Evolutionary conservation across 208 protist genomes (phyloP).

Genomic region (Strigomonas culicis): DNA sequence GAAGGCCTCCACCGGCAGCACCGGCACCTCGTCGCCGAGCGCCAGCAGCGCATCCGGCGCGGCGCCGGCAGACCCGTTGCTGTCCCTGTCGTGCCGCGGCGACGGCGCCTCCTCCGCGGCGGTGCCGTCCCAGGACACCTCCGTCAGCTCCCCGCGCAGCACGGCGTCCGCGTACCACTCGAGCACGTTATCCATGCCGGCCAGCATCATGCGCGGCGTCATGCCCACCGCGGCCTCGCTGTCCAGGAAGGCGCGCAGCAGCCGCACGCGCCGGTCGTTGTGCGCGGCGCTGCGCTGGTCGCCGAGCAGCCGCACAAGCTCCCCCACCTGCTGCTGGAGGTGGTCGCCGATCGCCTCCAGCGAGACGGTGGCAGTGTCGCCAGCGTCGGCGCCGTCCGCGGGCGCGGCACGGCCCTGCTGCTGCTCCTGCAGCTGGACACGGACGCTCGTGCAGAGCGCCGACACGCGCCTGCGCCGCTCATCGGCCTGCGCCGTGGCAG

Average conservation of each 20-base stretch:
- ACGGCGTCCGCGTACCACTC: not conserved
- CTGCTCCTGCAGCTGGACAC: not conserved
- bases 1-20: constrained; percentile 23
- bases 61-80: no score
- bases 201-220: constrained; percentile 57
- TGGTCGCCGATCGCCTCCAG: constrained; percentile 17
- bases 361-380: not conserved
- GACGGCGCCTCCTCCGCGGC: no score
- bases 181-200: constrained; percentile 30
- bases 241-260: constrained; percentile 49
- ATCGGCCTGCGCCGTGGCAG: no score
- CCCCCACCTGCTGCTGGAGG: constrained; percentile 22
- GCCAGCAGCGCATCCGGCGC: no score
- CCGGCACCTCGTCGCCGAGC: constrained; percentile 27
- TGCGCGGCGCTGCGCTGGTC: constrained; percentile 19
- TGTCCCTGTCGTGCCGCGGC: no score
- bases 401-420: not conserved
- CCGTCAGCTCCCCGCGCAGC: no score
- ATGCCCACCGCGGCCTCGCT: constrained; percentile 52
- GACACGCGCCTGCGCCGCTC: no score
- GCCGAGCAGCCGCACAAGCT: constrained; percentile 25
- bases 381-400: not conserved
- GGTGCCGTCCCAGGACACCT: no score
- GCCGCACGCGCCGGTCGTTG: constrained; percentile 27
- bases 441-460: not conserved